A percentile compares a stretch with the other conserved stretches of the same genome.
Evolutionary conservation across 2,329 filamentous ascomycete genomes (phyloP).

Genomic region (Pestalotiopsis sp.): DNA sequence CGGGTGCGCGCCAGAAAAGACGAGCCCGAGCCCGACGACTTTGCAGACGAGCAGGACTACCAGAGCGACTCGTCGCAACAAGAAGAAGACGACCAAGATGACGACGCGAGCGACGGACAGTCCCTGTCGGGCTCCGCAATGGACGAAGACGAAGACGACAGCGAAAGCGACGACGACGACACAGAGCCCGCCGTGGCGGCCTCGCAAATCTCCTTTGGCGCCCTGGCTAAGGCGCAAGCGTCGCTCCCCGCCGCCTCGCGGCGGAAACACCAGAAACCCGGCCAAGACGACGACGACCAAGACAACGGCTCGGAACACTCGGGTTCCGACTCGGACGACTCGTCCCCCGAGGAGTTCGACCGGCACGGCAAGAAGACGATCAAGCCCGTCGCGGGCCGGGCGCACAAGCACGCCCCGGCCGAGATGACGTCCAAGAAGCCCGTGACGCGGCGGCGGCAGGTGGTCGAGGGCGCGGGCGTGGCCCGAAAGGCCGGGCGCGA

Average conservation of each 20-base stretch:
- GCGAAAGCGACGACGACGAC: constrained; percentile 43
- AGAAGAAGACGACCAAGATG: constrained; percentile 27
- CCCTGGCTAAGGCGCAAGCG: constrained; percentile 84
- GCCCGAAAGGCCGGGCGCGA: constrained; percentile 66
- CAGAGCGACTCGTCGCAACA: constrained; percentile 31
- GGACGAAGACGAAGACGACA: constrained; percentile 26
- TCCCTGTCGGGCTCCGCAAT: constrained; percentile 17
- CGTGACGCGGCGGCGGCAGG: constrained; percentile 78
- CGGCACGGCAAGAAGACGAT: constrained; percentile 29
- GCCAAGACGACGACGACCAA: constrained; percentile 31
- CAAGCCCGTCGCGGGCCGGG: constrained; percentile 41
- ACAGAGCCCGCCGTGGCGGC: constrained; percentile 45
- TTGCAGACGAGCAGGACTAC: constrained; percentile 34
- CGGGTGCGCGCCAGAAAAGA: constrained; percentile 47
- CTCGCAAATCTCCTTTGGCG: constrained; percentile 79
- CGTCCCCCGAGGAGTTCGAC: constrained; percentile 38
- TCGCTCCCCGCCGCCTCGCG: constrained; percentile 50
- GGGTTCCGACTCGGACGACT: background rate
- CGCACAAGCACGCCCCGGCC: constrained; percentile 87
- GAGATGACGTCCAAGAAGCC: constrained; percentile 81
- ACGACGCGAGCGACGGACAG: constrained; percentile 1
- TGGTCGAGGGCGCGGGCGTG: constrained; percentile 55
- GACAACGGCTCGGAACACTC: constrained; percentile 17
- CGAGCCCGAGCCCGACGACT: constrained; percentile 41
- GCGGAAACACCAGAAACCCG: constrained; percentile 28